Evolutionary conservation across 257 asterid genomes (phyloP), one percentile per base, ranked within the genome.

Genomic region (Dorcoceras hygrometricum): DNA sequence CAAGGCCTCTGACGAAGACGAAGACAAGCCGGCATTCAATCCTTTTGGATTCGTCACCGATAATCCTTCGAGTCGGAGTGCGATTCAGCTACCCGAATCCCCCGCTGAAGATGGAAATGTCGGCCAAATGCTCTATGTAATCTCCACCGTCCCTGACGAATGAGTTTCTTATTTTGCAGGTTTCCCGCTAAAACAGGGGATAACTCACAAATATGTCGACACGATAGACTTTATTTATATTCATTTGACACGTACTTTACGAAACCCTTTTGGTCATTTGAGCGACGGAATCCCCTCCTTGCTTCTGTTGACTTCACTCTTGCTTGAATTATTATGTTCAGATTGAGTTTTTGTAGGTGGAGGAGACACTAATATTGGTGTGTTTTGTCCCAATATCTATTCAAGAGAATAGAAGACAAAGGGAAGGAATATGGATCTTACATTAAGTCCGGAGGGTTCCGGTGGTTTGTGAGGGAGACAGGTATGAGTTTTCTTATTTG

Each of bases 101-200:
- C 99, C 99, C 0, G 99, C 99, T 6, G 99, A 93, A 79, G 97
- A 90, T 68, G 95, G 97, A 63, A 93, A 93, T 68, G 99, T 90
- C 36, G 97, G 99, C 43, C 99, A 93, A 81, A 76, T 93, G 96
- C 95, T 88, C 68, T 83, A 88, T 66, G 97, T 93, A 83, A 81
- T 68, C 51, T 19, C 58, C 60, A 20, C 16, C 9, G 2, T 4
- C 32, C 34, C 28, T 57, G 26, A 23, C 57, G 23, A 62, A 48
- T 54, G 10, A 34, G 1, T 29, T 26, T 57, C 26, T 16, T 8
- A 19, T 29, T 9, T 25, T 8, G 18, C n/a, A 43, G 29, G 28
- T 25, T 11, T 26, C 59, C 50, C 10, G 43, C 43, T 71, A 23
- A 14, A 16, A 1, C 22, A 8, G 36, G 64, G 25, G 58, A 55